Evolutionary conservation across 1,139 yeast species (phyloP).

Genomic region (Debaryomyces coudertii): DNA sequence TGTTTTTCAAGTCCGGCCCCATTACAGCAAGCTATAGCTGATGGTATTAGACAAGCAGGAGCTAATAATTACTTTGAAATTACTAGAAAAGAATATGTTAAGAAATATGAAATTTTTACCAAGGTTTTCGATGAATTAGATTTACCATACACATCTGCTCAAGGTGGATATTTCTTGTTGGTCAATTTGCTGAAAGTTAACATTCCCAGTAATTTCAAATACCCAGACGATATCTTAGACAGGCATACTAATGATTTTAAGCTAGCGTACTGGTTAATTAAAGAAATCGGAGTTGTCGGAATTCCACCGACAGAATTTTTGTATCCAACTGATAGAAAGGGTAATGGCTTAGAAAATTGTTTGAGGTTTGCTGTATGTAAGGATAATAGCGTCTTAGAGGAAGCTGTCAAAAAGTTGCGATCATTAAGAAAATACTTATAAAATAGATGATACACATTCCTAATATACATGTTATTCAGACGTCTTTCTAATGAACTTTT

Average conservation of each 20-base stretch:
- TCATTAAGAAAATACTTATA: conserved; percentile 66
- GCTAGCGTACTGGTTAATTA: conserved; percentile 89
- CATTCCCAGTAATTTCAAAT: conserved; percentile 70
- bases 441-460: conserved; percentile 2
- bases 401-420: conserved; percentile 77
- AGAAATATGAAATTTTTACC: conserved; percentile 73
- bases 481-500: conserved; percentile 29
- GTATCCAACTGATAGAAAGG: conserved; percentile 58
- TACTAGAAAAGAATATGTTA: conserved; percentile 66
- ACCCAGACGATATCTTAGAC: conserved; percentile 66
- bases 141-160: conserved; percentile 85
- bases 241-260: conserved; percentile 82
- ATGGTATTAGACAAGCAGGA: conserved; percentile 67
- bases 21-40: conserved; percentile 89
- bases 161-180: conserved; percentile 90
- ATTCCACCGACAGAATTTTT: conserved; percentile 96
- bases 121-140: conserved; percentile 82
- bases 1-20: conserved; percentile 91
- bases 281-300: conserved; percentile 90
- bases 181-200: conserved; percentile 84
- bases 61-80: conserved; percentile 65
- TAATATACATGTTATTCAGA: conserved; percentile 9
- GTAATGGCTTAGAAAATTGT: conserved; percentile 77
- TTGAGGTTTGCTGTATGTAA: conserved; percentile 96
- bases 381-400: conserved; percentile 75